Percentiles rank a stretch among this genome's conserved stretches.
phyloP scores from a whole-genome alignment of 352 stramenopile genomes.

The Phytophthora hybrid region DNA sequence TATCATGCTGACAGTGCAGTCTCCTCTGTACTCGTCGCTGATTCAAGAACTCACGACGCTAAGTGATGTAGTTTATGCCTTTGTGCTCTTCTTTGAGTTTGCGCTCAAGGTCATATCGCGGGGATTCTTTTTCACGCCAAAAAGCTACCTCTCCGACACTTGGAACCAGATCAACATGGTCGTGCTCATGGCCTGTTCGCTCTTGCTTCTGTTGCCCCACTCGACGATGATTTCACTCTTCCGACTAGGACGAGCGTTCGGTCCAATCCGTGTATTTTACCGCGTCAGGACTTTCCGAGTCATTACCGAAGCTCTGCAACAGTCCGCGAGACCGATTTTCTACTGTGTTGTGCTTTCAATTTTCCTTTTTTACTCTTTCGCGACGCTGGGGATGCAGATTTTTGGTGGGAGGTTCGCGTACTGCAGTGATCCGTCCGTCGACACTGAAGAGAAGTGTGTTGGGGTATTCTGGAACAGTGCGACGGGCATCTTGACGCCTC shows the following conservation, averaged over 20 bases:
- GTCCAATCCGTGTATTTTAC: constrained; percentile 87
- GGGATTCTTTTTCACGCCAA: constrained; percentile 80
- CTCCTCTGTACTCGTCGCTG: constrained; percentile 76
- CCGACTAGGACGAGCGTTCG: constrained; percentile 77
- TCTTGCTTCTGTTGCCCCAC: constrained; percentile 76
- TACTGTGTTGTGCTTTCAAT: constrained; percentile 83
- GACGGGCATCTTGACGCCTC: constrained; percentile 64
- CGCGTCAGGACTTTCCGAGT: constrained; percentile 87
- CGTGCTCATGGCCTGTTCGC: constrained; percentile 76
- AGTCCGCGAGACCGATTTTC: constrained; percentile 80
- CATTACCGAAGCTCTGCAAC: constrained; percentile 83
- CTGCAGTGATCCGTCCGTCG: constrained; percentile 77
- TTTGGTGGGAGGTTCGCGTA: constrained; percentile 83
- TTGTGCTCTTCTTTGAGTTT: constrained; percentile 86
- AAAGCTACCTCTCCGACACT: constrained; percentile 82
- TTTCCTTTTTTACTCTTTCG: constrained; percentile 88
- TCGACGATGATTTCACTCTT: constrained; percentile 83
- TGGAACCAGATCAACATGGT: constrained; percentile 91
- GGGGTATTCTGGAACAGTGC: constrained; percentile 70
- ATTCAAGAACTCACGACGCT: constrained; percentile 86
- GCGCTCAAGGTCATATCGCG: constrained; percentile 83
- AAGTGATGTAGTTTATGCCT: constrained; percentile 75
- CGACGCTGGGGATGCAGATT: constrained; percentile 87
- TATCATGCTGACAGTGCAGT: constrained; percentile 76
- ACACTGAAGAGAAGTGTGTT: constrained; percentile 55